Base-by-base conservation (phyloP, 2,329 filamentous ascomycete species). In the Penicillium sp. region DNA sequence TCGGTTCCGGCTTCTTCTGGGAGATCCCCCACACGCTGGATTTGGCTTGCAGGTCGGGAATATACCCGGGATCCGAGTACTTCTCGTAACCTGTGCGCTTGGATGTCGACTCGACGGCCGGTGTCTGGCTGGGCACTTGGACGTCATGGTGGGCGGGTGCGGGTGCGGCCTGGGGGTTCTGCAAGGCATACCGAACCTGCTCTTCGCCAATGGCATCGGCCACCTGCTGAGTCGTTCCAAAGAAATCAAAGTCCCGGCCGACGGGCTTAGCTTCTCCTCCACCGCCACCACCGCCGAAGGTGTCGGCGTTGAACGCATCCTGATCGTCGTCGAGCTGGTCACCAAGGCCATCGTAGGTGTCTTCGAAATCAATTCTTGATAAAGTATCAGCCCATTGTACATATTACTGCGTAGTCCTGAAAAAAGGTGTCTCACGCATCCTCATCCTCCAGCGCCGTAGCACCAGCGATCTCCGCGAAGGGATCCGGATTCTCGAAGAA, bases 161-260 rank as follows among this genome's bases (percentile, higher is more conserved):
- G 11, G 61, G 64, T 11, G 60, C 50, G 19, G 64, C 60, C 13
- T 75, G 67, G 10, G 85, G 83, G 51, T 84, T 78, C 50, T 91
- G 83, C 37, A 89, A 83, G 55, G 79, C 80, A 67, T 84, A 96
- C 41, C 89, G 83, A 58, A 89, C 74, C 61, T 95, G 87, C 69
- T 97, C 93, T 67, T 97, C 89, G 51, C 88, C 86, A 54, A 98
- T 86, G 23, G 85, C 89, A 68, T 83, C 78, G 14, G 89, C 78
- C 27, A 95, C 86, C 67, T 90, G 82, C 42, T 90, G 90, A 5
- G 93, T 98, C 59, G 87, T 83, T 27, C 90, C 90, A 51, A 94
- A 94, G 69, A 97, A 98, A 66, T 98, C 93, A 58, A 97, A 97
- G 67, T 98, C 91, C 64, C 87, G 94, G 60, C 90, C 90, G 43